These are phyloP conservation scores for Lasiosphaeria hispida DNA, from an alignment of 495 filamentous ascomycete genomes.

Conservation along the genomic window DNA sequence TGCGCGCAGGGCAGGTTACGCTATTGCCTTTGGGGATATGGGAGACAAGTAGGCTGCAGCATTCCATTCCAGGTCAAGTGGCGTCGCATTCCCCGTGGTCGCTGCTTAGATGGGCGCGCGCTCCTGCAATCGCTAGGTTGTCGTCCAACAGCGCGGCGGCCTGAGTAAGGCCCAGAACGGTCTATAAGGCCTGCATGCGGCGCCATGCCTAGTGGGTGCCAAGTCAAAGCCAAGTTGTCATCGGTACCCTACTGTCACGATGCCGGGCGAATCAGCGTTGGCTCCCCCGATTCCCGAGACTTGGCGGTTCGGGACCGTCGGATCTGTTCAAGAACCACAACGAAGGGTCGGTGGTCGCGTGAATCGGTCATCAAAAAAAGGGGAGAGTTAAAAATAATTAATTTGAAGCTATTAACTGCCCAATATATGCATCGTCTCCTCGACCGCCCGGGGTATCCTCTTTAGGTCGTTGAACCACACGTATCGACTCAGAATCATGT, in stretches of 20 bases:
- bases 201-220: background rate
- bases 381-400: too few relatives aligned
- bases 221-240: too few relatives aligned
- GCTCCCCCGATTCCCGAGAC: too few relatives aligned
- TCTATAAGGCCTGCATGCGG: slow-evolving; percentile 4
- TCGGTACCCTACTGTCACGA: too few relatives aligned
- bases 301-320: background rate
- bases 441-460: slow-evolving; percentile 17
- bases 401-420: too few relatives aligned
- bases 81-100: too few relatives aligned
- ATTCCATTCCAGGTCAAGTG: too few relatives aligned
- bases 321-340: background rate
- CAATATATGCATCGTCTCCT: background rate
- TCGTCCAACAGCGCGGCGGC: background rate
- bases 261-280: too few relatives aligned
- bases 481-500: slow-evolving; percentile 42
- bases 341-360: background rate
- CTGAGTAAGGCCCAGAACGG: slow-evolving; percentile 9
- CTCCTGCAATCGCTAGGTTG: background rate
- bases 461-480: slow-evolving; percentile 46
- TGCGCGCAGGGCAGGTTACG: too few relatives aligned
- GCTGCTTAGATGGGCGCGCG: background rate
- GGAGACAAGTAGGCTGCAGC: too few relatives aligned
- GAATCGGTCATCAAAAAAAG: background rate
- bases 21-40: too few relatives aligned